Evolutionary conservation across 352 stramenopile species (phyloP).

Genomic region (Peronospora destructor): DNA sequence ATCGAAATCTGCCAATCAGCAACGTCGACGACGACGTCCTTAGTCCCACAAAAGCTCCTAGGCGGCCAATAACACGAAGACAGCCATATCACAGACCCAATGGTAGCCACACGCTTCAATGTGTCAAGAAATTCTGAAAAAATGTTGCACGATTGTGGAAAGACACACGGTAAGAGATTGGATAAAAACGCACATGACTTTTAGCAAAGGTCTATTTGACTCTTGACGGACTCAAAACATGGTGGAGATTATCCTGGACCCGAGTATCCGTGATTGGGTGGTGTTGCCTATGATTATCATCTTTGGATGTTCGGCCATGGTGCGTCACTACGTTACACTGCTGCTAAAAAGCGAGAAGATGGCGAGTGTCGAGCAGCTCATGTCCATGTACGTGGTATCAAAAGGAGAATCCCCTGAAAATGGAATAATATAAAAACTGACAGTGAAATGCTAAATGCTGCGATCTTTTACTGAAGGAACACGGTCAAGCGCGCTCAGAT

Average conservation of each 20-base stretch:
- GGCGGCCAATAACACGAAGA: too few species aligned
- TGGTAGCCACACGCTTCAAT: too few species aligned
- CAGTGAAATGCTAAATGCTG: background rate
- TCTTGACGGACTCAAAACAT: slow-evolving; percentile 18
- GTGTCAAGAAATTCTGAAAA: too few species aligned
- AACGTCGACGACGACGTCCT: too few species aligned
- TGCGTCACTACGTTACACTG: slow-evolving; percentile 81
- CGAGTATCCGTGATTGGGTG: slow-evolving; percentile 93
- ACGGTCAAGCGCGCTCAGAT: slow-evolving; percentile 79
- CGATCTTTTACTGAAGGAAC: slow-evolving; percentile 44
- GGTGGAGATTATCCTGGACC: slow-evolving; percentile 89
- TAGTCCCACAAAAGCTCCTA: too few species aligned
- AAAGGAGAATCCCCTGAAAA: background rate
- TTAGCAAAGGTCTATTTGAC: background rate
- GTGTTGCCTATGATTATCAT: slow-evolving; percentile 97
- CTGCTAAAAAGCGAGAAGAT: slow-evolving; percentile 82
- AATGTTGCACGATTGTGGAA: too few species aligned
- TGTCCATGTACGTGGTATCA: slow-evolving; percentile 51
- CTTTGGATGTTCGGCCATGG: slow-evolving; percentile 79
- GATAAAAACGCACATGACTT: slow-evolving; percentile 3
- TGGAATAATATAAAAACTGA: slow-evolving; percentile 2
- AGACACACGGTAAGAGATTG: slow-evolving; percentile 1
- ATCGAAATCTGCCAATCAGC: too few species aligned
- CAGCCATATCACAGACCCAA: too few species aligned
- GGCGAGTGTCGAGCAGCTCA: slow-evolving; percentile 62